Evolutionary conservation across 2,329 filamentous ascomycete species (phyloP).

Genomic region (Xylariaceae sp.): DNA sequence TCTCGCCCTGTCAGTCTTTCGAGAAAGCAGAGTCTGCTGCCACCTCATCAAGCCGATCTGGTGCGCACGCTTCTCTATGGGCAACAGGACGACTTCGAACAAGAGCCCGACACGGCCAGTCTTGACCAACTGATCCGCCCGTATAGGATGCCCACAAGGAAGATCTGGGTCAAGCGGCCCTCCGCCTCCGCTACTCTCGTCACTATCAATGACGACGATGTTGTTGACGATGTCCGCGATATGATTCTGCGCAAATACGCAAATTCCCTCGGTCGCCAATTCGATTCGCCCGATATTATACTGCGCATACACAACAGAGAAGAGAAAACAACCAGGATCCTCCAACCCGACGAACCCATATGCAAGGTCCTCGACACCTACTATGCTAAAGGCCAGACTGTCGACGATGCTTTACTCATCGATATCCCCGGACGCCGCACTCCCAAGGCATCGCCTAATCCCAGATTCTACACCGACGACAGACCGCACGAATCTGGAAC

Average conservation of each 20-base stretch:
- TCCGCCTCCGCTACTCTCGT: slow-evolving; percentile 84
- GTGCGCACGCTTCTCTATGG: slow-evolving; percentile 52
- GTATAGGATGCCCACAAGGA: slow-evolving; percentile 61
- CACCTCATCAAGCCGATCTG: slow-evolving; percentile 41
- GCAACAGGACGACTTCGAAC: slow-evolving; percentile 37
- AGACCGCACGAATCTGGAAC: slow-evolving; percentile 33
- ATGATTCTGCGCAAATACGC: slow-evolving; percentile 89
- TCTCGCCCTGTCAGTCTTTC: slow-evolving; percentile 28
- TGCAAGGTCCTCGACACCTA: slow-evolving; percentile 72
- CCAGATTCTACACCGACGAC: slow-evolving; percentile 30
- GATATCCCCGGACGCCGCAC: slow-evolving; percentile 75
- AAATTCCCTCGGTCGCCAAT: slow-evolving; percentile 84
- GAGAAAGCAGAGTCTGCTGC: slow-evolving; percentile 43
- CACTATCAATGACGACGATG: slow-evolving; percentile 77
- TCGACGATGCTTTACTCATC: slow-evolving; percentile 87
- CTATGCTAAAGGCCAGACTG: slow-evolving; percentile 80
- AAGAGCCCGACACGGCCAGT: slow-evolving; percentile 31
- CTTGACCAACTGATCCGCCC: slow-evolving; percentile 36
- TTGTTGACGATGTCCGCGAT: slow-evolving; percentile 93
- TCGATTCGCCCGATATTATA: slow-evolving; percentile 85
- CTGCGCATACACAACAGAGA: slow-evolving; percentile 75
- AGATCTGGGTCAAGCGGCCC: slow-evolving; percentile 92
- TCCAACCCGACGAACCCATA: slow-evolving; percentile 86
- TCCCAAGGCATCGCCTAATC: slow-evolving; percentile 70
- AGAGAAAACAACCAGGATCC: slow-evolving; percentile 57